Base-by-base conservation (phyloP, 2,329 filamentous ascomycete species). In the Xylaria sp. region DNA sequence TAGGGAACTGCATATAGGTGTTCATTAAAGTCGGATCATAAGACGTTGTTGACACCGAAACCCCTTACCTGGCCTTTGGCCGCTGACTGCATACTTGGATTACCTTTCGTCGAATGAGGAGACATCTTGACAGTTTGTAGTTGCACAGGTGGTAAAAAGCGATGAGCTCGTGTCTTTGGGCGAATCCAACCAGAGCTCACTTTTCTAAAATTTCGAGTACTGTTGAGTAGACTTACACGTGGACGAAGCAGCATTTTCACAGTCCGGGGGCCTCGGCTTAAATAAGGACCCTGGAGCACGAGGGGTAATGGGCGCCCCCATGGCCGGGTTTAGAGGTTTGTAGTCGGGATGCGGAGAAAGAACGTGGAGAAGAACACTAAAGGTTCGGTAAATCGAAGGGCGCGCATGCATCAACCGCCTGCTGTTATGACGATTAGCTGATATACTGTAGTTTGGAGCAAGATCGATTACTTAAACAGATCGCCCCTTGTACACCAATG, bases 71-170 rank as follows among this genome's bases (percentile, higher is more conserved):
- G 20, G 1, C 71, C 73, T 44, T 44, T 67, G 6, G 63, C 66
- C 7, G 66, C 68, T 5, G 15, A 13, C 39, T 69, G 66, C 23
- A 72, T 37, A 13, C 62, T 48, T 5, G 61, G 25, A 1, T 13
- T 48, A 5, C 44, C 60, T 44, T 69, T 72, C 18, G 72, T 73
- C 12, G 71, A 63, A 57, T 71, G 67, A 25, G 72, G 72, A 63
- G 72, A 74, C 72, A 74, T 74, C 1, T 41, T 67, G 55, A 39
- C n/a, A 2, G 54, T 37, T 54, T 34, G 23, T 37, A 50, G 39
- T 9, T 61, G 12, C 31, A 15, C 8, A 37, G 15, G 31, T 60
- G 48, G 15, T n/a, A 28, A 37, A 25, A 52, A 65, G 51, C 41
- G n/a, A 44, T 12, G 23, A 15, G 39, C 18, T 28, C 20, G 37